Evolutionary conservation across 2,329 filamentous ascomycete genomes (phyloP), one percentile per base, ranked within the genome.

Genomic region (Acrocalymma vagum): DNA sequence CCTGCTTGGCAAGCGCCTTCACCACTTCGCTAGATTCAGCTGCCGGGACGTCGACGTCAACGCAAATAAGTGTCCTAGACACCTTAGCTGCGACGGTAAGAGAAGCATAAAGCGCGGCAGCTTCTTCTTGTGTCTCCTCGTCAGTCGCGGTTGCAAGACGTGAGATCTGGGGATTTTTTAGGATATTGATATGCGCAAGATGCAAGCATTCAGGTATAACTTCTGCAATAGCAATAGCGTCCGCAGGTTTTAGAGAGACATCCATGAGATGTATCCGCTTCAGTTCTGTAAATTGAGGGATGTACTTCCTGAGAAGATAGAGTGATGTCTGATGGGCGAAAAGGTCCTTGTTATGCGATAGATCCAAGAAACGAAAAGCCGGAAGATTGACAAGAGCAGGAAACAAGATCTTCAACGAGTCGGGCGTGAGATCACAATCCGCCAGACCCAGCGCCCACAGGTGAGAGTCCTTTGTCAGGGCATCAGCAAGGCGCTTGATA

Each of bases 41-140:
- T 21, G 80, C 85, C 1, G 93, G 94, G 2, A 95, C 85, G 56
- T 97, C 92, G 43, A 97, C 89, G 63, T 97, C 94, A 45, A 99
- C 82, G 43, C 90, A 93, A 20, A 97, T 85, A 21, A 99, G 80
- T 10, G 87, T 88, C 34, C 83, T 82, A 1, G 91, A 96, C 0
- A 96, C 82, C 37, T 92, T 84, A 1, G 90, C 87, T 0, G 93
- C 93, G 5, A 91, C 88, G 73, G 96, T 86, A 14, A 97, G 78
- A 2, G 92, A 96, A 1, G 94, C 91, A 65, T 95, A 97, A 6
- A 97, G 73, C 1, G 94, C 94, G 58, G 90, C 96, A 1, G 94
- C 93, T 70, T 97, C 93, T 71, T 97, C 93, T 67, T 96, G 90
- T 1, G 79, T 80, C 41, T 85, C 85, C 57, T 94, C 90, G 5